Conservation (phyloP, 805 yeast species). For the Yueomyces sp. region DNA sequence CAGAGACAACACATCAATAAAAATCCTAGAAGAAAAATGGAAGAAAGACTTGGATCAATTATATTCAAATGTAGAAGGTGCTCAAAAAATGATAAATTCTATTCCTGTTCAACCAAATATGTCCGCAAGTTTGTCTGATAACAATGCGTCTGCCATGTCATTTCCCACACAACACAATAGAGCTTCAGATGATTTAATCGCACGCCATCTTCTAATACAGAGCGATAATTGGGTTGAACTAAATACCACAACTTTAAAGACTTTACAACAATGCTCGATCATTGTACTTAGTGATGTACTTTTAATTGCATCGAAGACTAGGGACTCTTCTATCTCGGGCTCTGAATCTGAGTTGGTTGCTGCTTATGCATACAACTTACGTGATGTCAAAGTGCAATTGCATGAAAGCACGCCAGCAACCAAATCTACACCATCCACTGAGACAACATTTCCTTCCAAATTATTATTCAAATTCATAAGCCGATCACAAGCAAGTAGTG, state of each 20-base stretch:
- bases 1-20: constrained; percentile 53
- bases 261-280: constrained; percentile 60
- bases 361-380: neutral
- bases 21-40: constrained; percentile 74
- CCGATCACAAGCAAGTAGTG: neutral
- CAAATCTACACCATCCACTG: no score
- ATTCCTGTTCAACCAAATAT: neutral
- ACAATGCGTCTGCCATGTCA: neutral
- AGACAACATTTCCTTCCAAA: neutral
- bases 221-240: constrained; percentile 79
- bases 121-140: neutral
- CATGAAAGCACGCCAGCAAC: neutral
- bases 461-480: constrained; percentile 1
- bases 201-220: constrained; percentile 68
- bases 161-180: constrained; percentile 28
- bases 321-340: constrained; percentile 10
- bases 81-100: constrained; percentile 54
- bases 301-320: constrained; percentile 54
- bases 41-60: constrained; percentile 53
- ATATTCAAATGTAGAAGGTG: constrained; percentile 82
- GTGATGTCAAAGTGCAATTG: neutral
- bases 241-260: constrained; percentile 74
- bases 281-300: constrained; percentile 68
- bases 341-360: constrained; percentile 3
- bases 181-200: constrained; percentile 28